These are phyloP conservation scores for Lanmaoa pseudosensibilis DNA, from an alignment of 768 basidiomycete species.

Conservation along the genomic window DNA sequence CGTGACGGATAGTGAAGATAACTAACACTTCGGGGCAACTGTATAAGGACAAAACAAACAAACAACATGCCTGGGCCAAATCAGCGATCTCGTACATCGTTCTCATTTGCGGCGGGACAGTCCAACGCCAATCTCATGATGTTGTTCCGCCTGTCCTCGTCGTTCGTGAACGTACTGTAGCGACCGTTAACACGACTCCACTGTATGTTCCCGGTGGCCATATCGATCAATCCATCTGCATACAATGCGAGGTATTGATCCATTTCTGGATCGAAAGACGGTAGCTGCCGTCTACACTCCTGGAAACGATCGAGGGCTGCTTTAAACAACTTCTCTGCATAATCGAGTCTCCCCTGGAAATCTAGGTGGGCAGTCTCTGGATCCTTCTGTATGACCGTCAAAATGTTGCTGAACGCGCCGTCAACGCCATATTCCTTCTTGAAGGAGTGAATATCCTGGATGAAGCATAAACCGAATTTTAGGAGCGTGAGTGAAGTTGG, in stretches of 20 bases:
- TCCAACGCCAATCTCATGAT: neutral
- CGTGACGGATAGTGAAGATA: too few relatives aligned
- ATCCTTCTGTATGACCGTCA: conserved; percentile 9
- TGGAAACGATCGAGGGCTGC: conserved; percentile 6
- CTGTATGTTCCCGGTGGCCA: conserved; percentile 7
- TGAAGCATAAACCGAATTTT: neutral
- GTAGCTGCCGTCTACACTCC: conserved; percentile 1
- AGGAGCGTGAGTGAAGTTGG: neutral
- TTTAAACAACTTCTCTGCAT: conserved; percentile 6
- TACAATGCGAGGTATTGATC: conserved; percentile 10
- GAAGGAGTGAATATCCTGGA: conserved; percentile 18
- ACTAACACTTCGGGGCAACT: too few relatives aligned
- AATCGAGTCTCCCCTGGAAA: conserved; percentile 11
- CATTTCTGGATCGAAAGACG: conserved; percentile 7
- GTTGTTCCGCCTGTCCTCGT: conserved; percentile 9
- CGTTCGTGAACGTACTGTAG: conserved; percentile 11
- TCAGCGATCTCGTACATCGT: neutral
- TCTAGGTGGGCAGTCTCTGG: conserved; percentile 11
- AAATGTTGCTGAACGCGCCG: conserved; percentile 7
- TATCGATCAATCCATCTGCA: conserved; percentile 10
- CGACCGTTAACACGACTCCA: conserved; percentile 15
- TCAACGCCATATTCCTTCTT: conserved; percentile 16
- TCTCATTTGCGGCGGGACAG: neutral
- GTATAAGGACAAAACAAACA: too few relatives aligned
- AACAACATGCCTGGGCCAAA: neutral